phyloP scores from a whole-genome alignment of 2,329 filamentous ascomycete genomes.

The Ceratocystis huliohia region DNA sequence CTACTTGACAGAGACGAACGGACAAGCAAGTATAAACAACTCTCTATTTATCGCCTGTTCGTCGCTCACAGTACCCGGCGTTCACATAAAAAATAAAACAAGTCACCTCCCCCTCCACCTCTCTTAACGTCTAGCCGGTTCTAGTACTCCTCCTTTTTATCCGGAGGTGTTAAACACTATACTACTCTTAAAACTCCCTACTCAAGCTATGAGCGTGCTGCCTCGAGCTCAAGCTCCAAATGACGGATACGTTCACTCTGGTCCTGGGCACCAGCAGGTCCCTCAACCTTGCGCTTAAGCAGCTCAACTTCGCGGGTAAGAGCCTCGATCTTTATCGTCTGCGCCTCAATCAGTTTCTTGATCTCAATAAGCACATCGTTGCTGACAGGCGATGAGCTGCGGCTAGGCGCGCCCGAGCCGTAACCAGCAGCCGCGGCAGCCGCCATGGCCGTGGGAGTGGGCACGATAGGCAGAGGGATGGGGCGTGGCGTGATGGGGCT shows the following conservation, averaged over 20 bases:
- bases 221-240: constrained; percentile 54
- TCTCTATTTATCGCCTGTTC: not conserved
- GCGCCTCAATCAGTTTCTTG: constrained; percentile 64
- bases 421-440: constrained; percentile 23
- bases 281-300: constrained; percentile 64
- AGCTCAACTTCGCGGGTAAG: constrained; percentile 64
- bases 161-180: not conserved
- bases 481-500: constrained; percentile 24
- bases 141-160: not conserved
- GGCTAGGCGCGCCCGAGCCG: constrained; percentile 14
- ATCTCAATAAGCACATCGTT: constrained; percentile 62
- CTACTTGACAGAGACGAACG: not conserved
- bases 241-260: constrained; percentile 57
- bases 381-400: constrained; percentile 28
- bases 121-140: not conserved
- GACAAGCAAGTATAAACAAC: not conserved
- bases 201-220: constrained; percentile 40
- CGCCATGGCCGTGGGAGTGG: constrained; percentile 26
- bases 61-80: too few relatives aligned
- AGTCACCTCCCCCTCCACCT: not conserved
- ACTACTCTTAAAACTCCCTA: not conserved
- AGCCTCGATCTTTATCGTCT: constrained; percentile 60
- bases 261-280: constrained; percentile 36
- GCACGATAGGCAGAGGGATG: constrained; percentile 26
- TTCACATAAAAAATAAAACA: not conserved